Evolutionary conservation across 2,329 filamentous ascomycete genomes (phyloP), one percentile per base, ranked within the genome.

Genomic region (Ambrosiella cleistominuta): DNA sequence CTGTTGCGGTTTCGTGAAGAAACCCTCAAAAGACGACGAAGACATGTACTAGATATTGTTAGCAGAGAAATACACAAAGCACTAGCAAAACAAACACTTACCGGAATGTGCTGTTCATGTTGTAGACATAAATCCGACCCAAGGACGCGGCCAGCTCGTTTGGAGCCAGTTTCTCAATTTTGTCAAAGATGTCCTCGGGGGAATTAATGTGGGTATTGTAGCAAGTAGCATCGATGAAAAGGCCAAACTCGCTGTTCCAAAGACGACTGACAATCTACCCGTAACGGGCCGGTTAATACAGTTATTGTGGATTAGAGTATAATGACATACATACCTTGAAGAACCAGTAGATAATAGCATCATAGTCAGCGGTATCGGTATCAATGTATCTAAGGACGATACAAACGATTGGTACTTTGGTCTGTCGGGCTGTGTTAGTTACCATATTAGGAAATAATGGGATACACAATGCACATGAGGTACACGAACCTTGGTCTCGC

Each of bases 51-150:
- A 47, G 9, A 42, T 15, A 27, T 13, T n/a, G 13, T 57, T 38
- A 57, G 19, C 50, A 13, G 27, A 36, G 47, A 44, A 8, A 50
- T n/a, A 37, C 35, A 19, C 35, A 15, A 2, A 12, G 11, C 9
- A 35, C 6, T 1, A n/a, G 42, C 11, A n/a, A 8, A 42, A 7
- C 37, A 38, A 11, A 12, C 6, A 58, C 71, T 62, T 69, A 78
- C 76, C 78, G 76, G 66, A 83, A 85, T 9, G 80, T 77, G 64
- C 79, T 84, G 64, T 86, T 86, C 81, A 85, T 85, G 65, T 86
- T 86, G 68, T 86, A 85, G 13, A 86, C 74, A 62, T 85, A 86
- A 45, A 84, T 74, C 42, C 81, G 74, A 1, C 76, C 72, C 3
- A 85, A 69, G 60, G 82, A 78, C 56, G 73, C 74, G 1, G 76